Conservation (phyloP, 768 basidiomycete genomes). For the Psilocybe sp. region DNA sequence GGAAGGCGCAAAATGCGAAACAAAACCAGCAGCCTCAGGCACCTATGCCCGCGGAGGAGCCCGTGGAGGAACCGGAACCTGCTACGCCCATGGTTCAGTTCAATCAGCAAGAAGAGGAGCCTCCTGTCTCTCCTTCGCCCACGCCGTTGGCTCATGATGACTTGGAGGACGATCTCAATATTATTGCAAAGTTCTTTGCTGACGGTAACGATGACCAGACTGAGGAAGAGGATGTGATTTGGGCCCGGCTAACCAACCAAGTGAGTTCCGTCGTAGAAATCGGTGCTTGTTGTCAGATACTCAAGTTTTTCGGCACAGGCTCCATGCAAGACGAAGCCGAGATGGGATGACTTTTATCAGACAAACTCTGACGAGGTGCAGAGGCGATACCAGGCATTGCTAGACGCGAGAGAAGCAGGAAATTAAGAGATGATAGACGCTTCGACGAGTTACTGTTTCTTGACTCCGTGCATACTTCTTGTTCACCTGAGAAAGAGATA, state of each 20-base stretch:
- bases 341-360: conserved; percentile 54
- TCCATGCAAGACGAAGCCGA: conserved; percentile 35
- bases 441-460: neutral
- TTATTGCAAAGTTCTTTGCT: conserved; percentile 55
- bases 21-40: conserved; percentile 13
- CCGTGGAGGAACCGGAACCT: no score
- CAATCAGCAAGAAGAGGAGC: no score
- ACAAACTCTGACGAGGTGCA: conserved; percentile 39
- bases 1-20: conserved; percentile 34
- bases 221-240: conserved; percentile 36
- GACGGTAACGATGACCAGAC: conserved; percentile 43
- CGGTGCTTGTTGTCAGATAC: neutral
- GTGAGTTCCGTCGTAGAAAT: conserved; percentile 28
- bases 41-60: neutral
- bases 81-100: neutral
- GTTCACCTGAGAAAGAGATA: no score
- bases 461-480: neutral
- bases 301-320: conserved; percentile 23
- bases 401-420: neutral
- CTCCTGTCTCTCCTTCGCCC: neutral
- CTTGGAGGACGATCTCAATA: conserved; percentile 43
- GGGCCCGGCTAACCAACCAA: conserved; percentile 44
- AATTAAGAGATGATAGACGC: neutral
- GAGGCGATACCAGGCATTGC: conserved; percentile 33
- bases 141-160: conserved; percentile 8